These are phyloP conservation scores for Trichoderma polysporum DNA, from an alignment of 2,329 filamentous ascomycete genomes.

Conservation along the genomic window DNA sequence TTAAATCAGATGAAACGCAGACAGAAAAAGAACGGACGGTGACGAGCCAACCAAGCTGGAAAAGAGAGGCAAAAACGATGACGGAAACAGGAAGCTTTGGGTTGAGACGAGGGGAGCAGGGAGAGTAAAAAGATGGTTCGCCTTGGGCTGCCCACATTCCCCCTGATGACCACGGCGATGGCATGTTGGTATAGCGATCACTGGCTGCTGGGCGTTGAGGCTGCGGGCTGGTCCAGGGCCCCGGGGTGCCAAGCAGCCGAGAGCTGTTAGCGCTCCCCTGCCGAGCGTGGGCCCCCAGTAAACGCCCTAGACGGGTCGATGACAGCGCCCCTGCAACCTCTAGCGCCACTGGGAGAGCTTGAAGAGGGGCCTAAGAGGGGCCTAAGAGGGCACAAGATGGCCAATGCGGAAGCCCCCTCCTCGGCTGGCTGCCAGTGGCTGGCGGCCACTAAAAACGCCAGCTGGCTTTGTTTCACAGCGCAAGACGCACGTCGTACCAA, in stretches of 20 bases:
- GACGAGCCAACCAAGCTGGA: slow-evolving; percentile 12
- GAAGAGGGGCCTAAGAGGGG: neutral
- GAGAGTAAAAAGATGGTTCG: slow-evolving; percentile 17
- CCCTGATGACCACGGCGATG: slow-evolving; percentile 16
- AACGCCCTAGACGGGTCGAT: neutral
- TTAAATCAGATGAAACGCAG: slow-evolving; percentile 7
- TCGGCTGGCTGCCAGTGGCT: slow-evolving; percentile 13
- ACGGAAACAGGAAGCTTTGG: slow-evolving; percentile 2
- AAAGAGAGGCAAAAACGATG: slow-evolving; percentile 5
- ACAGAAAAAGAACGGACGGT: slow-evolving; percentile 7
- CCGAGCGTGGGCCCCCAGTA: neutral
- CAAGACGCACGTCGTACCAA: slow-evolving; percentile 4
- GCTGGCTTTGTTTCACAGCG: neutral
- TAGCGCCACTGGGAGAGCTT: neutral
- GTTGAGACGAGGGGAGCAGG: slow-evolving; percentile 2
- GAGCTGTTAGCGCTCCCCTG: slow-evolving; percentile 13
- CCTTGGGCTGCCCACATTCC: slow-evolving; percentile 13
- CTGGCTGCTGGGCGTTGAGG: slow-evolving; percentile 5
- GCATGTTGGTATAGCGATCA: slow-evolving; percentile 12
- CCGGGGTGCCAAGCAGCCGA: neutral
- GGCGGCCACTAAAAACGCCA: slow-evolving; percentile 16
- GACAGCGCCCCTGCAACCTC: slow-evolving; percentile 9
- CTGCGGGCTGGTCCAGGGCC: neutral
- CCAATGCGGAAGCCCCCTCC: neutral
- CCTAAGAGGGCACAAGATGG: neutral